Conservation (phyloP, 2,329 filamentous ascomycete species). For the Trichophaea hybrida region DNA sequence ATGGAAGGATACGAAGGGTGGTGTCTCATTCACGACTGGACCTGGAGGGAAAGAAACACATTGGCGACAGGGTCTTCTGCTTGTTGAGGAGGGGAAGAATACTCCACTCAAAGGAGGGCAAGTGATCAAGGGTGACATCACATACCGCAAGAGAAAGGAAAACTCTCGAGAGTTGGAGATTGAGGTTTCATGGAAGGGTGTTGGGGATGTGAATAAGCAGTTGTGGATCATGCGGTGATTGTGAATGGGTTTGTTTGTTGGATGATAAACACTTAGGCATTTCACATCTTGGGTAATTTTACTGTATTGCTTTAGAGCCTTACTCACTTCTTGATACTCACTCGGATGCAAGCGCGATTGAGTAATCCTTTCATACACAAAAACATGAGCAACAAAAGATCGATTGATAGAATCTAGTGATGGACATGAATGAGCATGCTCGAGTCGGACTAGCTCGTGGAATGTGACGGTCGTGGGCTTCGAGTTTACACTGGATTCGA, state of each 20-base stretch:
- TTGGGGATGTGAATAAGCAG: constrained; percentile 34
- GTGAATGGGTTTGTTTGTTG: neutral
- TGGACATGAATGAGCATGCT: too few species aligned
- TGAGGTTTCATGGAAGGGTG: constrained; percentile 45
- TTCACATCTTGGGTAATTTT: too few species aligned
- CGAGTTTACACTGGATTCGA: too few species aligned
- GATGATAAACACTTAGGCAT: too few species aligned
- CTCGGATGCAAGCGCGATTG: too few species aligned
- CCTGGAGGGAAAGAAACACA: constrained; percentile 64
- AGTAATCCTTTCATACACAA: too few species aligned
- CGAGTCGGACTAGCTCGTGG: too few species aligned
- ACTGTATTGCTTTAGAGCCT: too few species aligned
- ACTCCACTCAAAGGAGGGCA: constrained; percentile 40
- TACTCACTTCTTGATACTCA: too few species aligned
- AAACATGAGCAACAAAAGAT: too few species aligned
- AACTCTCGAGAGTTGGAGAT: constrained; percentile 57
- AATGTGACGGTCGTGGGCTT: too few species aligned
- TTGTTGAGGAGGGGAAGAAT: constrained; percentile 45
- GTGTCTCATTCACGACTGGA: constrained; percentile 78
- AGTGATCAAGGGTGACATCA: constrained; percentile 50
- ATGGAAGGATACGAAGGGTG: constrained; percentile 47
- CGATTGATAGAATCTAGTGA: too few species aligned
- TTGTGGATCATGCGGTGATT: constrained; percentile 39
- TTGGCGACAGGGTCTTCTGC: constrained; percentile 72
- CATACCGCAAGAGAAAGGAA: constrained; percentile 54